A percentile compares a stretch with the other conserved stretches of the same genome.
These are phyloP conservation scores for Gamsiella multidivaricata DNA, from an alignment of 192 early-diverging fungal species.

Conservation along the genomic window DNA sequence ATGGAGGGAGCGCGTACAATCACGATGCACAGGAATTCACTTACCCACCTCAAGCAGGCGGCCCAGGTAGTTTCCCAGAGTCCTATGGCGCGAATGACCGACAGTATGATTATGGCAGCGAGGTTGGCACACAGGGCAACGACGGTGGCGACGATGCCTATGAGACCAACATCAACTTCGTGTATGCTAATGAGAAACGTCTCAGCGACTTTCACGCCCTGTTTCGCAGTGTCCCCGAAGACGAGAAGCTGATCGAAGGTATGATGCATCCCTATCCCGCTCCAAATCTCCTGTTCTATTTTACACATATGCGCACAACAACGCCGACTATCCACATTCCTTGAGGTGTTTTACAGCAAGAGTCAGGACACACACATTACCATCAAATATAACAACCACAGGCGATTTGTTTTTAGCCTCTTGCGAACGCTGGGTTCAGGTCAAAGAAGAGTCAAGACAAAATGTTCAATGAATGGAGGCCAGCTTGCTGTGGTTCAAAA, in stretches of 20 bases:
- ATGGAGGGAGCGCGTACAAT: neutral
- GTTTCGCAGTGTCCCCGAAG: constrained; percentile 65
- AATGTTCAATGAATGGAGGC: no score
- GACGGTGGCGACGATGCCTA: constrained; percentile 15
- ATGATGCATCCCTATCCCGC: no score
- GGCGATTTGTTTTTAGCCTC: no score
- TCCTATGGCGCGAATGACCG: constrained; percentile 1
- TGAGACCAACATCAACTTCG: constrained; percentile 25
- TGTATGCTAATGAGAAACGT: constrained; percentile 54
- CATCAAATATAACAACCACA: no score
- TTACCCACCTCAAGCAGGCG: neutral
- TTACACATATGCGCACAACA: neutral
- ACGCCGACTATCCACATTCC: no score
- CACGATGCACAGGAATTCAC: constrained; percentile 7
- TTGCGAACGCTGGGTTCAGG: no score
- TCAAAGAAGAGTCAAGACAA: no score
- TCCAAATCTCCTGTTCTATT: neutral
- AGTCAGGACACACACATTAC: neutral
- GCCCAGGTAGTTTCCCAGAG: constrained; percentile 25
- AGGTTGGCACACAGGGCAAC: constrained; percentile 1
- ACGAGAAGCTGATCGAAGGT: constrained; percentile 63
- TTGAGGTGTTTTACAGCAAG: no score
- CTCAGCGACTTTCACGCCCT: constrained; percentile 62
- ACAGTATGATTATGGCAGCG: neutral
- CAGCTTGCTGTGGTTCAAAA: no score